Evolutionary conservation across 1,139 yeast genomes (phyloP), one percentile per base, ranked within the genome.

Genomic region (Spathaspora sp.): DNA sequence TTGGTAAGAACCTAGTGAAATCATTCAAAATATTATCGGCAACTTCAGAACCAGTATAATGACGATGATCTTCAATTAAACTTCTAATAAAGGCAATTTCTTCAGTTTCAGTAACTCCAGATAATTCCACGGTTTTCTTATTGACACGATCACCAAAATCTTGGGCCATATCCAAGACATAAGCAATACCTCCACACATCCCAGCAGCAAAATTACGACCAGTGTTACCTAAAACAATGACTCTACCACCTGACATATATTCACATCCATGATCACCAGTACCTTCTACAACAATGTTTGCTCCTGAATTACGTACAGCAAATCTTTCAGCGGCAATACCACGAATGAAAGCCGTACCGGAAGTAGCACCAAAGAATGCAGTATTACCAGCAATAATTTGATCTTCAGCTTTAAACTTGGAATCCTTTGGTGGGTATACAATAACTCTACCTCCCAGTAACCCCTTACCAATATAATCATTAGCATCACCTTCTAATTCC

Each of bases 161-260:
- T 65, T 91, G 97, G 45, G 95, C 97, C 78, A 93, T 88, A 60
- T 91, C 96, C 60, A 91, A 78, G 50, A 95, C 97, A 64, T 93
- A 93, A 27, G 97, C 96, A 67, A 93, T 93, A 82, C 99, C 99
- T 70, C 99, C 99, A 60, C 97, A 91, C 89, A 95, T 95, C 77
- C 99, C 99, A 47, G 99, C 97, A 40, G 97, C 98, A 67, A 93
- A 93, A 74, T 90, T 87, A 56, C 98, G 84, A 51, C 97, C 98
- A 61, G 96, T 88, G 47, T 84, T 72, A 43, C 98, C 97, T 57
- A 93, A 80, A 45, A 93, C 89, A 63, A 93, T 89, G 51, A 93
- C 96, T 61, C 98, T 84, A 66, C 99, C 99, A 67, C 99, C 98
- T 60, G 98, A 90, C 99, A 93, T 93, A 74, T 93, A 93, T 70